Base-by-base conservation (phyloP, 305 asterid species). In the Andrographis paniculata region DNA sequence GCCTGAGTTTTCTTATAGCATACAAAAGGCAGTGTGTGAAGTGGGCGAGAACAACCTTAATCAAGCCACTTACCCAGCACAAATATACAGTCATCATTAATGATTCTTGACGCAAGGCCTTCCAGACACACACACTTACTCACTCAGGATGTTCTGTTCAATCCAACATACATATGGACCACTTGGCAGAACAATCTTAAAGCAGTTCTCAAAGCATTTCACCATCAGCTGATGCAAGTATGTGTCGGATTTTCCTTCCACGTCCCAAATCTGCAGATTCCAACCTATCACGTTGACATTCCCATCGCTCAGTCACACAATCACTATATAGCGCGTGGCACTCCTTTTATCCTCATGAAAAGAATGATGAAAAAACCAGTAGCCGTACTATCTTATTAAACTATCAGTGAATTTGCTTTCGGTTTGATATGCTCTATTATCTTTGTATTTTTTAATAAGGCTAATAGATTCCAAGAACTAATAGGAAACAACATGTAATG, bases 241-340 rank as follows among this genome's bases (percentile, higher is more conserved):
- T 9, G 21, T 53, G 20, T n/a, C 48, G 22, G 28, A 19, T 31
- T 50, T 49, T 50, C 38, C 36, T 43, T 31, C 30, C 33, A 23
- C 31, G 20, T 40, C 57, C 18, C 40, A 13, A 19, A 18, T 40
- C 41, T 17, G 50, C 42, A 40, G 61, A 65, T 70, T 58, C 70
- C 48, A 38, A 15, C 39, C 52, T 46, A 56, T 48, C 64, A 24
- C 53, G 64, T 61, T 65, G 67, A 70, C 69, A 65, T 70, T 64
- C 69, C 16, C 44, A 3, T 23, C 12, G 24, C 52, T 20, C 28
- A 59, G 20, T n/a, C 58, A 14, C 19, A 52, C 22, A 56, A 43
- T 39, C 61, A 36, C 31, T 13, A 44, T 17, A 14, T 17, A 47
- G 20, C 61, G 44, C 54, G 41, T 47, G 18, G 42, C 53, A 20